phyloP scores from a whole-genome alignment of 2,329 filamentous ascomycete species.

The Herpotrichia juniperi region DNA sequence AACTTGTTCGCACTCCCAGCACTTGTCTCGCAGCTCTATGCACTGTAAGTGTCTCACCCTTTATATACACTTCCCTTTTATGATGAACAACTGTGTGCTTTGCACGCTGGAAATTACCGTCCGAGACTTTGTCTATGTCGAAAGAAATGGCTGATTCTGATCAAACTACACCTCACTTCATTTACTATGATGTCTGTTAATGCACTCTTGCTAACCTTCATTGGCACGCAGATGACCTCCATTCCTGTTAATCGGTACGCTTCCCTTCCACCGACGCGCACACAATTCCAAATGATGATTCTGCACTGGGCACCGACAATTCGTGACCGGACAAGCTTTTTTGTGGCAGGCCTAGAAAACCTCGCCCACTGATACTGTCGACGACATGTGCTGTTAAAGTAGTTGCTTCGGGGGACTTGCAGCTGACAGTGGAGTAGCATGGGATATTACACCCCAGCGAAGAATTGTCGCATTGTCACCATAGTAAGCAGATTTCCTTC shows the following conservation, averaged over 20 bases:
- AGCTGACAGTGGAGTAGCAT: neutral
- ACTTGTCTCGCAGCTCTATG: no score
- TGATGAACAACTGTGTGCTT: slow-evolving; percentile 49
- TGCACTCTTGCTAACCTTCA: neutral
- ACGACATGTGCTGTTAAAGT: neutral
- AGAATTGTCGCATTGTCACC: neutral
- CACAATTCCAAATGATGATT: slow-evolving; percentile 71
- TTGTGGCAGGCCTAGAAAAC: slow-evolving; percentile 99
- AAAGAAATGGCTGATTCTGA: slow-evolving; percentile 52
- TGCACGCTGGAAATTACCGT: slow-evolving; percentile 54
- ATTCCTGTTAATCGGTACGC: slow-evolving; percentile 29
- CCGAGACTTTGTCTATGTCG: slow-evolving; percentile 48
- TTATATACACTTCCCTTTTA: slow-evolving; percentile 15
- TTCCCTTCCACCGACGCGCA: slow-evolving; percentile 15
- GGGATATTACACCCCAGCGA: neutral
- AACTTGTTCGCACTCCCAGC: no score
- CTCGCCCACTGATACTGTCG: slow-evolving; percentile 81
- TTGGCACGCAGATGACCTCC: neutral
- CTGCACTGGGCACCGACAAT: slow-evolving; percentile 97
- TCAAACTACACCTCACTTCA: slow-evolving; percentile 9
- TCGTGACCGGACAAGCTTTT: slow-evolving; percentile 85
- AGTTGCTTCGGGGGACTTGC: neutral
- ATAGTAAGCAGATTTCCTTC: slow-evolving; percentile 27
- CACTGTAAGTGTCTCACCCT: slow-evolving; percentile 15
- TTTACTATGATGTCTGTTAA: slow-evolving; percentile 9